These are phyloP conservation scores for Antitrichia curtipendula DNA, from an alignment of 225 moss, liverwort and hornwort species.

Conservation along the genomic window DNA sequence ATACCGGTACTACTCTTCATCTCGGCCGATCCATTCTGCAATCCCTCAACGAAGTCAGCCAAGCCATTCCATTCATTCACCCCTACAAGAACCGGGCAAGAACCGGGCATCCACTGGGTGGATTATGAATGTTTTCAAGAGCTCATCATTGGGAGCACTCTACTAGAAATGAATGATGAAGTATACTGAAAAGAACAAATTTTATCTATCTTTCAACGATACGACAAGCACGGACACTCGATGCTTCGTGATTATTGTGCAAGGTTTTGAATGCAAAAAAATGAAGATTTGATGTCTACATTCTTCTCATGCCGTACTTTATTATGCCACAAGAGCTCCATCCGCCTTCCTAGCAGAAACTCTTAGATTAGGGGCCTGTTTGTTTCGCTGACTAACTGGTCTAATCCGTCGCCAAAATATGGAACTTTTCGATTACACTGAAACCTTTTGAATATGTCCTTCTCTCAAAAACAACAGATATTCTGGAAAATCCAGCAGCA, in stretches of 20 bases:
- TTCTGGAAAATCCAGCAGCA: neutral
- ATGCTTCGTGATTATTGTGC: no score
- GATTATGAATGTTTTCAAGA: neutral
- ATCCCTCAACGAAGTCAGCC: neutral
- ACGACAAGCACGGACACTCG: fast-evolving
- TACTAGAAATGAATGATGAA: neutral
- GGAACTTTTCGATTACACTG: neutral
- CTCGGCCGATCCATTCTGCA: slow-evolving; percentile 1
- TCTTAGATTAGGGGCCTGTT: neutral
- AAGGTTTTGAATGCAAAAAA: neutral
- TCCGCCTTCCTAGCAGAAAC: neutral
- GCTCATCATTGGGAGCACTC: neutral
- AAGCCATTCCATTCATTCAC: neutral
- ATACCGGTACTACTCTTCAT: neutral
- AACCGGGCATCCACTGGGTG: neutral
- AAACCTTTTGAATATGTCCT: neutral
- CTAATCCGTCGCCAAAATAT: no score
- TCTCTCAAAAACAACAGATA: neutral
- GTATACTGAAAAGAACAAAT: no score
- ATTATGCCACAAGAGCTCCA: neutral
- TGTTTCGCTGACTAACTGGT: neutral
- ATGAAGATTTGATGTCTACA: neutral
- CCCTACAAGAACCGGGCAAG: no score
- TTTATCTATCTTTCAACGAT: neutral
- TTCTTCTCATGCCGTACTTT: neutral